Evolutionary conservation across 2,329 filamentous ascomycete species (phyloP), one percentile per base, ranked within the genome.

Genomic region (Diplocarpon mali): DNA sequence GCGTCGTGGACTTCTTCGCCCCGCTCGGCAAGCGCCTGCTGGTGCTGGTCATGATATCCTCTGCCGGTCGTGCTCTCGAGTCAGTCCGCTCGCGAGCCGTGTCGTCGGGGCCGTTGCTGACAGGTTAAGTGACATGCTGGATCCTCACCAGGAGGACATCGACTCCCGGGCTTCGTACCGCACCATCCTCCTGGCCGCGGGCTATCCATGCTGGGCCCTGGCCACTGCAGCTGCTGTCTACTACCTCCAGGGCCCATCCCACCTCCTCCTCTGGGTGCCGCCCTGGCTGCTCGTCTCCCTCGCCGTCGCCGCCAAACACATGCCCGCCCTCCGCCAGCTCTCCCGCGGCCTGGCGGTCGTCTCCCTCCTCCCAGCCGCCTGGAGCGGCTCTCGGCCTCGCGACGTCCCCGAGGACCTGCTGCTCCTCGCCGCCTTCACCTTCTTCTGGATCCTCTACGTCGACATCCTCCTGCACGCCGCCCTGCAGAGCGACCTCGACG

Each of bases 401-500:
- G 31, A 41, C 34, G 10, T 5, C 12, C 17, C 20, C 15, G 34
- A 42, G 35, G 27, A 37, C 2, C 2, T 42, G 2, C 14, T 42
- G 10, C 34, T 36, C 14, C 32, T 42, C 14, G 40, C n/a, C 10
- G 14, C 35, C 32, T 42, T 42, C 40, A 42, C 34, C 13, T 12
- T 37, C 2, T 30, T 42, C 34, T 42, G 40, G 40, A 42, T 37
- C 13, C 24, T 37, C 14, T 42, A 42, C 11, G 30, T 42, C 34
- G 20, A 17, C 13, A 24, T 37, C 14, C 40, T 37, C 14, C 40
- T 42, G 14, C 13, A 42, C 27, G 36, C 28, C 12, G 24, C 24
- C n/a, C 36, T 42, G 40, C 7, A 12, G 29, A 10, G 1, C 15
- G 13, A 4, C 24, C 14, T 20, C 34, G 28, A 35, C 34, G n/a